These are phyloP conservation scores for Pogostemon cablin DNA, from an alignment of 257 asterid genomes.

Conservation along the genomic window DNA sequence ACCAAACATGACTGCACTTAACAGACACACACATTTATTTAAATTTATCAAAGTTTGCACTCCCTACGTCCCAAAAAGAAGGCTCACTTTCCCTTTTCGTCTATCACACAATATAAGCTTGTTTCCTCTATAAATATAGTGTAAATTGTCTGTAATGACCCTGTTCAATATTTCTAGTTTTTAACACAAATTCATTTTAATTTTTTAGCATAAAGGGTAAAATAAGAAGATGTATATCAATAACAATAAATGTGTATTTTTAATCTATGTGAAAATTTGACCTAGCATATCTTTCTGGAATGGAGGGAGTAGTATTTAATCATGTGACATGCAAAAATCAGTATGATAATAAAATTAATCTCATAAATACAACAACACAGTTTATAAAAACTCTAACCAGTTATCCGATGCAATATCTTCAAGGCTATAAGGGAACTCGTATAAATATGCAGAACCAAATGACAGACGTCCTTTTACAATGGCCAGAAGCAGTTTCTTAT, in stretches of 20 bases:
- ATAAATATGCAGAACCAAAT: conserved; percentile 79
- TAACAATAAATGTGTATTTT: too few relatives aligned
- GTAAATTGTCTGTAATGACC: too few relatives aligned
- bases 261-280: too few relatives aligned
- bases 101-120: too few relatives aligned
- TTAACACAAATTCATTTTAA: too few relatives aligned
- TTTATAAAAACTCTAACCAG: conserved; percentile 59
- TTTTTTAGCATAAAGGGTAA: too few relatives aligned
- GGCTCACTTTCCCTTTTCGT: too few relatives aligned
- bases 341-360: conserved; percentile 15
- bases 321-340: not conserved
- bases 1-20: conserved; percentile 34
- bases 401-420: conserved; percentile 76
- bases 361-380: conserved; percentile 28
- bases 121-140: too few relatives aligned
- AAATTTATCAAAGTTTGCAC: not conserved
- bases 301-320: not conserved
- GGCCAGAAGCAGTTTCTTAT: conserved; percentile 68
- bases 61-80: too few relatives aligned
- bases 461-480: conserved; percentile 72
- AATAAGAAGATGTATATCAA: too few relatives aligned
- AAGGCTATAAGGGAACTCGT: conserved; percentile 79
- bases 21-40: not conserved
- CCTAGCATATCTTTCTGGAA: too few relatives aligned
- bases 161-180: too few relatives aligned